Percentiles rank a stretch among this genome's conserved stretches.
Evolutionary conservation across 2,329 filamentous ascomycete genomes (phyloP).

Genomic region (Zymoseptoria crescenta): DNA sequence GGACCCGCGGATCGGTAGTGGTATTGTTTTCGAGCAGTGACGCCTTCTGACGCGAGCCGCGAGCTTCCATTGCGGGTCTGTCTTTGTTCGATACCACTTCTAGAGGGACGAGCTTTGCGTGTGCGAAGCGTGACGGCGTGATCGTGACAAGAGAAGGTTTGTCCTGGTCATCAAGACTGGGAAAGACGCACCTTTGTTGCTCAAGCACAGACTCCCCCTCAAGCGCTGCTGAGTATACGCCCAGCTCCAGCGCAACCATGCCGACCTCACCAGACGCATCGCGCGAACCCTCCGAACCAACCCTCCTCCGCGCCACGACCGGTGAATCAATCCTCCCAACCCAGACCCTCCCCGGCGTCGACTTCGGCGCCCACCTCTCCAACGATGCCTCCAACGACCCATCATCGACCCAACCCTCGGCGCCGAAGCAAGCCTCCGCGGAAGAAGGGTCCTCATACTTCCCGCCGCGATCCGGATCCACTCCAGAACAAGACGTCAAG

Average conservation of each 20-base stretch:
- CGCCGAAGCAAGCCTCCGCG: neutral
- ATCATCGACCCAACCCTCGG: neutral
- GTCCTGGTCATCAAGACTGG: neutral
- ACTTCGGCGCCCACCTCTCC: conserved; percentile 12
- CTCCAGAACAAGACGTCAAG: neutral
- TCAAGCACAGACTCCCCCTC: neutral
- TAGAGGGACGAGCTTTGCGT: neutral
- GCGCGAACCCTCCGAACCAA: conserved; percentile 1
- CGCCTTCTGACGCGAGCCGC: neutral
- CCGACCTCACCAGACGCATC: neutral
- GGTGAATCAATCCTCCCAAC: conserved; percentile 13
- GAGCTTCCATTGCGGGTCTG: neutral
- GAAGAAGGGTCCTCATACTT: conserved; percentile 8
- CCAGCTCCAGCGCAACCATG: neutral
- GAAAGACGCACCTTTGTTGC: neutral
- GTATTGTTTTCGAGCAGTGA: neutral
- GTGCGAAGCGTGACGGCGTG: neutral
- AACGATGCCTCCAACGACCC: neutral
- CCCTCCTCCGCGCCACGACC: conserved; percentile 6
- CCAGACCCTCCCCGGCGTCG: conserved; percentile 9
- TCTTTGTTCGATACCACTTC: neutral
- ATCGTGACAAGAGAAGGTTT: neutral
- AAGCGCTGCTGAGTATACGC: neutral
- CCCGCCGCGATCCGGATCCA: conserved; percentile 3
- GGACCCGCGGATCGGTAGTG: neutral